Evolutionary conservation across 2,329 filamentous ascomycete genomes (phyloP), one percentile per base, ranked within the genome.

Genomic region (Escovopsis weberi): DNA sequence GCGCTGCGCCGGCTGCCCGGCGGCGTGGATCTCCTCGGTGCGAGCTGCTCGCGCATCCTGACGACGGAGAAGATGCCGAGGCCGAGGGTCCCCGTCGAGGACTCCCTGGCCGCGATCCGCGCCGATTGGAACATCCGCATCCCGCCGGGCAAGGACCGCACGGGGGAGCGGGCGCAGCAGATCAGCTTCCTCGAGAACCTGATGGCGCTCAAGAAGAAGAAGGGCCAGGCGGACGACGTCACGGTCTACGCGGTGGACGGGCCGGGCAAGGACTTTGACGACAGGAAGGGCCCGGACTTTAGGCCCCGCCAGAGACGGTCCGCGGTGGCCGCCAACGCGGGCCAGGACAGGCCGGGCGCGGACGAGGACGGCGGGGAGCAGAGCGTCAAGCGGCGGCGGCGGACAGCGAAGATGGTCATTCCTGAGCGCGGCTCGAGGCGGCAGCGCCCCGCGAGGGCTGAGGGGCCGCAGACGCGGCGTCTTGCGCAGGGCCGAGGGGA

Each of bases 1-100:
- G 59, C 60, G 8, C 57, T 74, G 34, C 71, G 69, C n/a, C 63
- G 67, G 23, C 68, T 75, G 26, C 65, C 63, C 30, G 67, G 72
- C 19, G 70, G 74, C 23, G 77, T 85, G 33, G 82, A 88, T 55
- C 66, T 93, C 4, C 64, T 93, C 4, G 80, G 75, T n/a, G 75
- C 78, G 33, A 80, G 79, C 47, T 75, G 76, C 40, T 73, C 80
- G 9, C 78, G 84, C 44, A 74, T 93, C 45, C 66, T 82, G 38
- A 82, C 82, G 11, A 74, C 67, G 30, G 78, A 81, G 48, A 75
- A 76, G 46, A 68, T 73, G 33, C 59, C 86, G 12, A 67, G 69
- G 38, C 67, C 69, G 18, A 69, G 65, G 33, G 53, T 58, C 26
- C 51, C 50, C 6, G 55, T 51, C 11, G 55, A 61, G 43, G 60